These are phyloP conservation scores for Psidium guajava DNA, from an alignment of 345 rosid species.

Conservation along the genomic window DNA sequence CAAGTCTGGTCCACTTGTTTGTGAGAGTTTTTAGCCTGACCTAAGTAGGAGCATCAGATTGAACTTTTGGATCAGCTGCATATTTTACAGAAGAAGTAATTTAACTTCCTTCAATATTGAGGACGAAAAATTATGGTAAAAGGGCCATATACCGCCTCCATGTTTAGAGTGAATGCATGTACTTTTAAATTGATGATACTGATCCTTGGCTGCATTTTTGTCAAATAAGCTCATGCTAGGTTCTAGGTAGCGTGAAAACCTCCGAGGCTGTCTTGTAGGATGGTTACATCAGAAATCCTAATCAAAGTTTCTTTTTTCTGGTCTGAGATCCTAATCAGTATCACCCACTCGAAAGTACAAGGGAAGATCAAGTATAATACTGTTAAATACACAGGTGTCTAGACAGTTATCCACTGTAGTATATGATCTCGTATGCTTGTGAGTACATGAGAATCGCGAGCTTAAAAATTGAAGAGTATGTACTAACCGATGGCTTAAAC, in stretches of 20 bases:
- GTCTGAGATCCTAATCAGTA: too few species aligned
- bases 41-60: neutral
- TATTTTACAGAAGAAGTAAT: neutral
- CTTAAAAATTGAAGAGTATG: neutral
- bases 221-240: neutral
- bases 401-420: neutral
- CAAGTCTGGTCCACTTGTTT: neutral
- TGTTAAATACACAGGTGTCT: neutral
- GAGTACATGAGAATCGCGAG: neutral
- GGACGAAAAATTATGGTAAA: neutral
- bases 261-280: neutral
- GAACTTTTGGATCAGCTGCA: neutral
- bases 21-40: neutral
- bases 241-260: neutral
- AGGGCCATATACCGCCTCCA: neutral
- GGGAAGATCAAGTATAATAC: neutral
- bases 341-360: neutral
- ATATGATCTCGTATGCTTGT: neutral
- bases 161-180: neutral
- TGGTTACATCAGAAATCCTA: neutral
- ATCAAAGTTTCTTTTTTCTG: neutral
- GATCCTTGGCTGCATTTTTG: neutral
- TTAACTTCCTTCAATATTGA: neutral
- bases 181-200: neutral
- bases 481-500: neutral